Evolutionary conservation across 2,329 filamentous ascomycete genomes (phyloP), one percentile per base, ranked within the genome.

Genomic region (Sporothrix luriei): DNA sequence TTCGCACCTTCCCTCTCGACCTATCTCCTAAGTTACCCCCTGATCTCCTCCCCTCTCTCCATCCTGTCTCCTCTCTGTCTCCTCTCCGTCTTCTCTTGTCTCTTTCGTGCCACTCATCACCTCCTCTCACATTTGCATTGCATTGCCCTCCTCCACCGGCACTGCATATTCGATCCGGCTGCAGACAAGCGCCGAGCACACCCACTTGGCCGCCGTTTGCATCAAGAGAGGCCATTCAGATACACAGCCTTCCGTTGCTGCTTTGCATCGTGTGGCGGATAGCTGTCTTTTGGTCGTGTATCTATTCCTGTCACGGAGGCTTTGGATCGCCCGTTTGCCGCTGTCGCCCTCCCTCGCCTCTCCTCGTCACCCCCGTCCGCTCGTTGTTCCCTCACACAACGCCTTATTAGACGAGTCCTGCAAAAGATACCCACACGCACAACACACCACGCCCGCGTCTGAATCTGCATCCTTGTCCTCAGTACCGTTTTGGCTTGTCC

Each of bases 141-240:
- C 16, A 66, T 51, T 54, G 43, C 16, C 38, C 67, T 61, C 66
- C 48, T 38, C 62, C 61, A 66, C 72, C 49, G 74, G 65, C 57
- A 73, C 72, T 74, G 72, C 69, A 67, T 52, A 38, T 65, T 67
- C 69, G 62, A 67, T 59, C 66, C 49, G 66, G 29, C 76, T 76
- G 76, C 77, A 76, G 69, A 77, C 78, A 80, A 80, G 79, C 79
- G 79, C 78, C 77, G 73, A 73, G 71, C 73, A 75, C 75, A 75
- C 72, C 71, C 66, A 71, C 71, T 72, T 67, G 69, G 69, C 71
- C 59, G 29, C 40, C 33, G 29, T 70, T 52, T 43, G 26, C 69
- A 71, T 49, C 62, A 26, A 38, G 33, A 33, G 19, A 68, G 43
- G 21, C 16, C 33, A 62, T 38, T 38, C 33, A 62, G 46, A 51